Evolutionary conservation across 83 land plant genomes (phyloP).

Genomic region (Picea engelmannii): DNA sequence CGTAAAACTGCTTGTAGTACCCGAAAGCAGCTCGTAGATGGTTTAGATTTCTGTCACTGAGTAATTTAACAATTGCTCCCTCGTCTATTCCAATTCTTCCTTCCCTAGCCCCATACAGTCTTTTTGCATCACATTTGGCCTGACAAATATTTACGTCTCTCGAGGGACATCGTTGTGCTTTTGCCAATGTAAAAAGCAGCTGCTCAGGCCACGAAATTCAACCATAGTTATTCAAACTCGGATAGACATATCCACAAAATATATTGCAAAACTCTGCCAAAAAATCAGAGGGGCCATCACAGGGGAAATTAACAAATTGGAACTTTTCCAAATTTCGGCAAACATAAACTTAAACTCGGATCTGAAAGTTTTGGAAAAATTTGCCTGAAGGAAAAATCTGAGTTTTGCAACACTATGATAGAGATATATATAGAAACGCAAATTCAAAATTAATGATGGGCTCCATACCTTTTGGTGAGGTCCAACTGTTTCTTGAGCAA

Average conservation of each 20-base stretch:
- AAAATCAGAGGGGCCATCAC: too few species aligned
- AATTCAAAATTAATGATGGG: not conserved
- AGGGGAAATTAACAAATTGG: too few species aligned
- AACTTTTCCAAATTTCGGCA: too few species aligned
- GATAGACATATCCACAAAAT: not conserved
- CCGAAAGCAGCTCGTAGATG: conserved; percentile 48
- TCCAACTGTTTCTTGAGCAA: conserved; percentile 51
- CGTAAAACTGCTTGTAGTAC: conserved; percentile 50
- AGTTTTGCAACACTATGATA: too few species aligned
- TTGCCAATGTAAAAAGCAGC: conserved; percentile 48
- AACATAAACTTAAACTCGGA: too few species aligned
- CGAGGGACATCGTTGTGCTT: conserved; percentile 34
- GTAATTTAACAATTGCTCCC: conserved; percentile 43
- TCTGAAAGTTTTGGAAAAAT: too few species aligned
- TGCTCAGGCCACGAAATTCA: conserved; percentile 19
- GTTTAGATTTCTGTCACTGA: conserved; percentile 54
- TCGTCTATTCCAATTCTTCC: conserved; percentile 45
- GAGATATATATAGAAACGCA: too few species aligned
- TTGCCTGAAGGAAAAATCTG: too few species aligned
- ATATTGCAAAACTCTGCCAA: not conserved
- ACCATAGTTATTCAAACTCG: not conserved
- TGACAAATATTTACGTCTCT: conserved; percentile 33
- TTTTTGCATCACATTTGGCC: conserved; percentile 61
- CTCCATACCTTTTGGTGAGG: conserved; percentile 68
- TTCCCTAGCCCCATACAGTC: conserved; percentile 46